phyloP scores from a whole-genome alignment of 2,329 filamentous ascomycete genomes.

The Colletotrichum sp. region DNA sequence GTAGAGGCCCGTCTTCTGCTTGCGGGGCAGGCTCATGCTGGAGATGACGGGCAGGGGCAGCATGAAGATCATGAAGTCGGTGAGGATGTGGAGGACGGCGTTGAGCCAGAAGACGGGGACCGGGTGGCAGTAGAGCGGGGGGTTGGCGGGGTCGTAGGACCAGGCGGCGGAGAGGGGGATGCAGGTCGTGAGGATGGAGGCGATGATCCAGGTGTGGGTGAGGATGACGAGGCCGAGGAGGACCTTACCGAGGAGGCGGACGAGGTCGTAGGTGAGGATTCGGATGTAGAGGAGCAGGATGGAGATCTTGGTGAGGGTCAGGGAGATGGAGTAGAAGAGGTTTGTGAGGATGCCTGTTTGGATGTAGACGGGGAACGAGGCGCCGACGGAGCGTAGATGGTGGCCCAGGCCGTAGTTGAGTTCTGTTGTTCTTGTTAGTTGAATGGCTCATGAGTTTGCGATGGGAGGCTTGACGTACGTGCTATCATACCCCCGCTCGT shows the following conservation, averaged over 20 bases:
- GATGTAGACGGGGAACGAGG: not conserved
- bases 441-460: too few species aligned
- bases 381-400: slow-evolving; percentile 2
- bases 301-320: slow-evolving; percentile 25
- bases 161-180: slow-evolving; percentile 23
- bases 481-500: slow-evolving; percentile 19
- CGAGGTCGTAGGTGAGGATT: slow-evolving; percentile 25
- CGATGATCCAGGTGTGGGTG: slow-evolving; percentile 25
- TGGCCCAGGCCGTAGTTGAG: slow-evolving; percentile 14
- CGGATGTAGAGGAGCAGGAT: slow-evolving; percentile 28
- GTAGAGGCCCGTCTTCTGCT: slow-evolving; percentile 42
- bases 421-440: not conserved
- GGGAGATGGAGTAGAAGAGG: slow-evolving; percentile 21
- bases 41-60: slow-evolving; percentile 48
- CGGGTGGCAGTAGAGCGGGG: slow-evolving; percentile 17
- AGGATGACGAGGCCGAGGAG: slow-evolving; percentile 21
- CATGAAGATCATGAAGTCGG: slow-evolving; percentile 29
- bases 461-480: not conserved
- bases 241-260: slow-evolving; percentile 28
- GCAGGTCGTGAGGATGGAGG: slow-evolving; percentile 25
- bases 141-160: slow-evolving; percentile 8
- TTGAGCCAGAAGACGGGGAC: slow-evolving; percentile 27
- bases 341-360: slow-evolving; percentile 14
- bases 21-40: slow-evolving; percentile 43
- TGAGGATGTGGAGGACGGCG: slow-evolving; percentile 25